Percentiles rank a stretch among this genome's conserved stretches.
These are phyloP conservation scores for Raffaelea ambrosiae DNA, from an alignment of 2,329 filamentous ascomycete genomes.

Conservation along the genomic window DNA sequence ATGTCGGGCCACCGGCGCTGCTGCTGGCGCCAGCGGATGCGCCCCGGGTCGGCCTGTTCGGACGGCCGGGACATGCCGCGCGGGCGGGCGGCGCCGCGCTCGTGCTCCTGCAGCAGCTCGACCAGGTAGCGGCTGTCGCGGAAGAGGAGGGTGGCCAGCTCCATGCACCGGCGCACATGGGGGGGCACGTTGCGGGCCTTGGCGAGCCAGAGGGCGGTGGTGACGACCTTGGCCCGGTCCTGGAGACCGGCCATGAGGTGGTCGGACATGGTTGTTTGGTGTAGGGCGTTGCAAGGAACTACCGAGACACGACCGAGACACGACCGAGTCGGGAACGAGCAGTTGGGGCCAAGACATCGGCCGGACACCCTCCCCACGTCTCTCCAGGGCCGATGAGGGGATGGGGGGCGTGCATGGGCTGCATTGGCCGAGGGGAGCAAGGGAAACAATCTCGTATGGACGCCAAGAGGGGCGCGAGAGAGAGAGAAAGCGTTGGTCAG, in stretches of 20 bases:
- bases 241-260: background rate
- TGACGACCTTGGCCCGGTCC: background rate
- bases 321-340: no score
- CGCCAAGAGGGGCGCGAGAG: no score
- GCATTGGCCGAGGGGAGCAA: no score
- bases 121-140: background rate
- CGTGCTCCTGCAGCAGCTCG: conserved; percentile 1
- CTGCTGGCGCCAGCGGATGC: background rate
- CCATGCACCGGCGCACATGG: background rate
- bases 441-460: no score
- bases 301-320: no score
- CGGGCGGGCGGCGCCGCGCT: background rate
- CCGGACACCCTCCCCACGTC: no score
- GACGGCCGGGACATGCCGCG: background rate
- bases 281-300: no score
- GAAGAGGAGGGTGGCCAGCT: background rate
- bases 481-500: no score
- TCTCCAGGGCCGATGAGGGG: no score
- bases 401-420: no score
- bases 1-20: background rate
- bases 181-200: background rate
- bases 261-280: background rate
- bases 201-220: background rate
- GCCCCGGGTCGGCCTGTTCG: background rate
- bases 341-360: no score